Evolutionary conservation across 495 filamentous ascomycete genomes (phyloP).

Genomic region (Hamigera avellanea): DNA sequence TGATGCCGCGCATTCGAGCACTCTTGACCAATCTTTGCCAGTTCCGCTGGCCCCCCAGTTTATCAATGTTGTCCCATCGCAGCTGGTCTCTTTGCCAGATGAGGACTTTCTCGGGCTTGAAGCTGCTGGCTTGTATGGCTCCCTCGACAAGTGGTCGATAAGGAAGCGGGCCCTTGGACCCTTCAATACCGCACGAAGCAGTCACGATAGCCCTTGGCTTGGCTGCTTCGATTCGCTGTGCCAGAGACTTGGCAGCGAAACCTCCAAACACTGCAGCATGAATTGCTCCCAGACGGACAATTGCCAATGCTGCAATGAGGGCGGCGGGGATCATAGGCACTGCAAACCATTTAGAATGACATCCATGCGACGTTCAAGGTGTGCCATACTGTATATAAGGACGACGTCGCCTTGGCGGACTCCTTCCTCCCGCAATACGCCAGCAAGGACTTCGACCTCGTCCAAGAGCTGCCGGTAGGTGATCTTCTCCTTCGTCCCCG

Average conservation of each 20-base stretch:
- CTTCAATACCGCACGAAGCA: constrained; percentile 87
- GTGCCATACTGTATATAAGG: constrained; percentile 73
- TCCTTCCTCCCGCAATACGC: constrained; percentile 71
- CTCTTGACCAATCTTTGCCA: constrained; percentile 70
- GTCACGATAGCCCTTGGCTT: constrained; percentile 68
- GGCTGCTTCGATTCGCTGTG: constrained; percentile 80
- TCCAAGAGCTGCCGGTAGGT: constrained; percentile 65
- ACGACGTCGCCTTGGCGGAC: constrained; percentile 81
- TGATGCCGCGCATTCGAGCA: constrained; percentile 49
- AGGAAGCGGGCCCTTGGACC: constrained; percentile 57
- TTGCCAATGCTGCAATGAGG: constrained; percentile 71
- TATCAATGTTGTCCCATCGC: constrained; percentile 56
- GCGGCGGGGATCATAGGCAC: constrained; percentile 96
- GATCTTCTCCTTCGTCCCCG: constrained; percentile 55
- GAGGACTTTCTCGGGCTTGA: constrained; percentile 56
- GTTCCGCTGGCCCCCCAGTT: constrained; percentile 54
- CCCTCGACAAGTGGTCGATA: constrained; percentile 65
- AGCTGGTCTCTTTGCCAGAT: constrained; percentile 73
- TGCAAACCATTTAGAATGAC: constrained; percentile 14
- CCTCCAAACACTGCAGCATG: constrained; percentile 91
- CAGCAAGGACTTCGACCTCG: constrained; percentile 79
- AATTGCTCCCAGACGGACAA: constrained; percentile 72
- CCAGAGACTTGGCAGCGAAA: constrained; percentile 69
- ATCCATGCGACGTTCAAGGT: not conserved
- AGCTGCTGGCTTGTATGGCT: constrained; percentile 44